Percentiles rank a stretch among this genome's conserved stretches.
These are phyloP conservation scores for Arabidopsis suecica DNA, from an alignment of 345 rosid genomes.

Conservation along the genomic window DNA sequence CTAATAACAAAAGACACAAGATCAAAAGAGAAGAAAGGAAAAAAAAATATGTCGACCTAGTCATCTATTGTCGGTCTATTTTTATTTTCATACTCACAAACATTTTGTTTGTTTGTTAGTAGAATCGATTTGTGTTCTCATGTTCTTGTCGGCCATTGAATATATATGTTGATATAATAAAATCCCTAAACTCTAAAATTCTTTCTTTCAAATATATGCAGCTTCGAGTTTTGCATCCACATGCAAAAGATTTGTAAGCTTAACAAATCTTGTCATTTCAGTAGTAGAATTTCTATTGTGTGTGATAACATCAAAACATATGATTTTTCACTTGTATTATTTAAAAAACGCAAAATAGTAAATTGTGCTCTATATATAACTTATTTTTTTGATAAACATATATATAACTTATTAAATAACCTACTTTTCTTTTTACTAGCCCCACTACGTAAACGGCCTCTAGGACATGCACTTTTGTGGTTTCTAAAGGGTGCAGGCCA, in stretches of 20 bases:
- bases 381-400: no score
- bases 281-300: background rate
- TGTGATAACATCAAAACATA: background rate
- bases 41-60: background rate
- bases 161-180: slow-evolving; percentile 28
- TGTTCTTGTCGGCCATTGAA: slow-evolving; percentile 46
- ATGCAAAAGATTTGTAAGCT: slow-evolving; percentile 23
- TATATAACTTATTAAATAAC: background rate
- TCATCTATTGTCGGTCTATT: slow-evolving; percentile 39
- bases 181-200: slow-evolving; percentile 22
- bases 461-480: slow-evolving; percentile 42
- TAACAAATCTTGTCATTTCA: slow-evolving; percentile 20
- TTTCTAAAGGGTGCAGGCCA: slow-evolving; percentile 40
- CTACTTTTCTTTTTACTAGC: slow-evolving; percentile 39
- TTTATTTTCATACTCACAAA: slow-evolving; percentile 31
- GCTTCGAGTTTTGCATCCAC: slow-evolving; percentile 39
- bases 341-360: background rate
- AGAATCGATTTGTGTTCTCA: slow-evolving; percentile 26
- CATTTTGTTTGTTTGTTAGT: slow-evolving; percentile 11
- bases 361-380: background rate
- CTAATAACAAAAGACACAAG: slow-evolving; percentile 19
- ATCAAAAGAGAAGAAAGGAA: slow-evolving; percentile 4
- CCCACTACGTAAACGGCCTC: slow-evolving; percentile 39
- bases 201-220: slow-evolving; percentile 24
- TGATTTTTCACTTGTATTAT: background rate